Conservation (phyloP, 1,284 basidiomycete genomes). For the Cutaneotrichosporon cutaneum region DNA sequence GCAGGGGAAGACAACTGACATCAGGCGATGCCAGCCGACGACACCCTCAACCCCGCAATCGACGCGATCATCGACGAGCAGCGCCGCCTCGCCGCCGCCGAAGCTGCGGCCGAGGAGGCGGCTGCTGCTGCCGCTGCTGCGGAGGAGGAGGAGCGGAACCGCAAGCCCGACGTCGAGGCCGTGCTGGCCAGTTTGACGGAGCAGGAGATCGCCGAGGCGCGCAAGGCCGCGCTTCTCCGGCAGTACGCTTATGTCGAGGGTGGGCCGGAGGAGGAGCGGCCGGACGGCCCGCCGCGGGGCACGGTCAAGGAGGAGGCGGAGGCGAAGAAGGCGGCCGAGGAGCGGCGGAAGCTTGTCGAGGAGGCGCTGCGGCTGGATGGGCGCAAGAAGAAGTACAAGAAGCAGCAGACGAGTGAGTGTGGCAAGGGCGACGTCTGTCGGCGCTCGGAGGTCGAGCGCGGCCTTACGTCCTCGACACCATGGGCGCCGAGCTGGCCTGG, state of each 20-base stretch:
- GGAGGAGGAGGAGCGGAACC: constrained; percentile 3
- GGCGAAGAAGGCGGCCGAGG: constrained; percentile 46
- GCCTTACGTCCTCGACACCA: no score
- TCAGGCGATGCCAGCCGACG: constrained; percentile 17
- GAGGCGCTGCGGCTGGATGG: constrained; percentile 46
- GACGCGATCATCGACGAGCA: constrained; percentile 40
- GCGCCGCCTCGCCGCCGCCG: constrained; percentile 28
- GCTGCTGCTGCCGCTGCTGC: constrained; percentile 17
- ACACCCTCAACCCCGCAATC: constrained; percentile 36
- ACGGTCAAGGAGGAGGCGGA: constrained; percentile 31
- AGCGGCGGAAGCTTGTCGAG: constrained; percentile 41
- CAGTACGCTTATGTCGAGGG: constrained; percentile 53
- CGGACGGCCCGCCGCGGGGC: constrained; percentile 28
- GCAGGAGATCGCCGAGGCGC: constrained; percentile 45
- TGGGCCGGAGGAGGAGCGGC: constrained; percentile 27
- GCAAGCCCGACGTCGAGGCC: constrained; percentile 24
- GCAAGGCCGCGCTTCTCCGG: constrained; percentile 41
- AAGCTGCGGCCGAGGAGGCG: constrained; percentile 28
- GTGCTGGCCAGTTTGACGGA: constrained; percentile 43
- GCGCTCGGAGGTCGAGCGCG: no score
- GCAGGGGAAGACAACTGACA: not conserved
- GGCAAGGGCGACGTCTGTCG: no score
- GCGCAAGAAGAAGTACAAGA: constrained; percentile 49
- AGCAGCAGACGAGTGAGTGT: constrained; percentile 30
- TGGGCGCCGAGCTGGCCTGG: no score